Evolutionary conservation across 129 eudicot species (phyloP).

Genomic region (Pittosporum tobira): DNA sequence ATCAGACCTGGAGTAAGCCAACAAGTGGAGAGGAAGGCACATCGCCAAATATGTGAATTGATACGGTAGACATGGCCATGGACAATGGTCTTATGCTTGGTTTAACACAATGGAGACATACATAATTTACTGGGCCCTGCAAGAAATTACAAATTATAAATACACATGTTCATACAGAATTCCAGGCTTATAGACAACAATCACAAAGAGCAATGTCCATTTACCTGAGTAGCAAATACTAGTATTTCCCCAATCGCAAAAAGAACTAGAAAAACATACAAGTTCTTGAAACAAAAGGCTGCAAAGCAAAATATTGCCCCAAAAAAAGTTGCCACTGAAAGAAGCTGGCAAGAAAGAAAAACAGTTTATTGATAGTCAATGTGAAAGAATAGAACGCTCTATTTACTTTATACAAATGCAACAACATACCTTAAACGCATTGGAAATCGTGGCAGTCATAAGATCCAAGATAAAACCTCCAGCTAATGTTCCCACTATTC

Average conservation of each 20-base stretch:
- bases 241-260: constrained; percentile 79
- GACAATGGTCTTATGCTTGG: constrained; percentile 90
- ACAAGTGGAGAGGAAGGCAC: constrained; percentile 98
- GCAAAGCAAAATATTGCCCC: constrained; percentile 79
- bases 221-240: constrained; percentile 87
- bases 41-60: constrained; percentile 86
- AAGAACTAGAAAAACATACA: constrained; percentile 44
- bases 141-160: constrained; percentile 4
- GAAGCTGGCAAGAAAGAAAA: constrained; percentile 53
- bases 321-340: constrained; percentile 56
- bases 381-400: neutral
- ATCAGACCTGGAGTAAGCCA: constrained; percentile 77
- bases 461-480: constrained; percentile 70
- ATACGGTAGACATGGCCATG: constrained; percentile 90
- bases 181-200: neutral
- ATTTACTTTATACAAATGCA: constrained; percentile 4
- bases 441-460: constrained; percentile 66
- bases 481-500: constrained; percentile 71
- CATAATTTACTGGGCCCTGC: constrained; percentile 94
- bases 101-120: constrained; percentile 79
- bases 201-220: neutral
- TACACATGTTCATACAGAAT: neutral
- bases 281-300: constrained; percentile 74
- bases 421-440: constrained; percentile 78
- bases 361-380: neutral